phyloP scores from a whole-genome alignment of 495 filamentous ascomycete species.

The Penicillium soppii region DNA sequence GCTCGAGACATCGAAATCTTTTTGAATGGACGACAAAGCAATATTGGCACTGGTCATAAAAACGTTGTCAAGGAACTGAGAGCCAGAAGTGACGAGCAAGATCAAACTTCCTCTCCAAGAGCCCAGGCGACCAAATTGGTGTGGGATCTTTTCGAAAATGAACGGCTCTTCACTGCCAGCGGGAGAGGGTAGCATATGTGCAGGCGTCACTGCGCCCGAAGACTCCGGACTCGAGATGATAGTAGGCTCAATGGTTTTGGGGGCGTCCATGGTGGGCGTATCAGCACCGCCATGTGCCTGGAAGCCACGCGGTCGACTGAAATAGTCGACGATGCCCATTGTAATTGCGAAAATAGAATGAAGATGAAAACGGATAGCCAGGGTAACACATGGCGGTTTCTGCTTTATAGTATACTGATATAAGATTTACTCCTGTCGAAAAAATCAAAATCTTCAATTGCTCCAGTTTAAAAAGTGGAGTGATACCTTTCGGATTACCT shows the following conservation, averaged over 20 bases:
- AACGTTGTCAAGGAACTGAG: constrained; percentile 40
- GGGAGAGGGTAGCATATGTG: constrained; percentile 14
- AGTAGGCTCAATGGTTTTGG: constrained; percentile 20
- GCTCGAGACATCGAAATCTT: constrained; percentile 33
- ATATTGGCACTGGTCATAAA: constrained; percentile 42
- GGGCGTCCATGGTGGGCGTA: not conserved
- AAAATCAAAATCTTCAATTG: constrained; percentile 15
- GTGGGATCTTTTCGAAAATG: constrained; percentile 23
- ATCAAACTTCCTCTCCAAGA: constrained; percentile 37
- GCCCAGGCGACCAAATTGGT: constrained; percentile 27
- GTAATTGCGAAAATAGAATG: constrained; percentile 1
- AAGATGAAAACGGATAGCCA: not conserved
- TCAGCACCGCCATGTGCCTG: constrained; percentile 7
- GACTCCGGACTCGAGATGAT: constrained; percentile 20
- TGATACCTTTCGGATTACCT: constrained; percentile 7
- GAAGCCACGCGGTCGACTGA: constrained; percentile 14
- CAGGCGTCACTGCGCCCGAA: constrained; percentile 3
- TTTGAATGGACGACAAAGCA: constrained; percentile 35
- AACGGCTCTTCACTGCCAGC: constrained; percentile 18
- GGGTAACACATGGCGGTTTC: not conserved
- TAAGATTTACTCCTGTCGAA: not conserved
- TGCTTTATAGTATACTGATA: constrained; percentile 7
- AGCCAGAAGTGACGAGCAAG: constrained; percentile 36
- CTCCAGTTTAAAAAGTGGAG: constrained; percentile 16
- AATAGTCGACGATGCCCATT: constrained; percentile 20